phyloP scores from a whole-genome alignment of 495 filamentous ascomycete genomes.

The Podospora sp. region DNA sequence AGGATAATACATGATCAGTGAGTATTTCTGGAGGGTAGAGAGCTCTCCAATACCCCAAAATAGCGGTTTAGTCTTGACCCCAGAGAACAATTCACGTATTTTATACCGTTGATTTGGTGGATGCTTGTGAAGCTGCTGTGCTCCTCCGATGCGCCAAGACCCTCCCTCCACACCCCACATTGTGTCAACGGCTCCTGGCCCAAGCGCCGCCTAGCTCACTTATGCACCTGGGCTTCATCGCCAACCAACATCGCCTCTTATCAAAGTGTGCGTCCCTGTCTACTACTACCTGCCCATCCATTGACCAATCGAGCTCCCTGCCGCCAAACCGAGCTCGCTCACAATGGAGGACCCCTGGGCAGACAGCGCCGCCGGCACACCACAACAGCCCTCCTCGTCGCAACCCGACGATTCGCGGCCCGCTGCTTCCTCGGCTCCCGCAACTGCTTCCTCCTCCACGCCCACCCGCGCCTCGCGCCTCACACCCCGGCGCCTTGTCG shows the following conservation, averaged over 20 bases:
- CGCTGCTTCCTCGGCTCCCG: conserved; percentile 28
- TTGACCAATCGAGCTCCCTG: neutral
- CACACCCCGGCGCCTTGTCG: conserved; percentile 72
- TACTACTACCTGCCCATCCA: neutral
- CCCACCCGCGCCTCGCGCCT: conserved; percentile 35
- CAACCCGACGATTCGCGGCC: conserved; percentile 24
- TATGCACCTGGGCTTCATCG: neutral
- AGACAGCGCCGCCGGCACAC: conserved; percentile 30
- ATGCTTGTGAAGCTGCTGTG: neutral
- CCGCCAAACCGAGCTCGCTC: neutral
- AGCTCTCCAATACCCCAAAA: neutral
- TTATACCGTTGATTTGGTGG: neutral
- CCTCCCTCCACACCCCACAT: neutral
- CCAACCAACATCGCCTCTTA: neutral
- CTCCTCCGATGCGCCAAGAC: neutral
- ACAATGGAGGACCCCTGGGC: conserved; percentile 46
- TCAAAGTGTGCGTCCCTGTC: neutral
- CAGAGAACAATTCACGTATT: neutral
- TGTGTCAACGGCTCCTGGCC: neutral
- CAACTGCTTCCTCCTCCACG: conserved; percentile 47
- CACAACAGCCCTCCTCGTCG: conserved; percentile 23
- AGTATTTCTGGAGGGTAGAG: neutral
- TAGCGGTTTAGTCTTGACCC: neutral
- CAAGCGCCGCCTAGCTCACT: conserved; percentile 13
- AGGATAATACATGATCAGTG: neutral